Base-by-base conservation (phyloP, 352 stramenopile genomes). In the Pythium inflatum region DNA sequence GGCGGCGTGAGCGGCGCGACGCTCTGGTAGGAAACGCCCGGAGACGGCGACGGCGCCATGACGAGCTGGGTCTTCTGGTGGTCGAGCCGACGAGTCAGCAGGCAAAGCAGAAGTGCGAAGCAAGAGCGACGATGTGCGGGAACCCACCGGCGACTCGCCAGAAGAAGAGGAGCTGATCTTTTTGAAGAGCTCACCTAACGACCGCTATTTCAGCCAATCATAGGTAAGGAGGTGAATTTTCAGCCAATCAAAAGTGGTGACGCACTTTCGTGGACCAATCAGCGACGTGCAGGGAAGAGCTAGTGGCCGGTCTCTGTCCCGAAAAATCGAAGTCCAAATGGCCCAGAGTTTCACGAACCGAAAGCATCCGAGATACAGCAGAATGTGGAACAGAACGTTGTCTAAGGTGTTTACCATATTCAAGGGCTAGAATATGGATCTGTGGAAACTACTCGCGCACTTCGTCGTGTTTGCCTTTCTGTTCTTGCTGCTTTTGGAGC, bases 401-500 rank as follows among this genome's bases (percentile, higher is more conserved):
- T 41, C 27, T 59, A 61, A 25, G 61, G 61, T 28, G 18, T 7
- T 14, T 22, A 7, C 61, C 48, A 54, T 61, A 50, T 22, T 20
- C 16, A 59, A 53, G n/a, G 2, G 25, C 3, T 60, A 16, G 12
- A 27, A 68, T 68, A 68, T 59, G 60, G 60, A 55, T 6, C 41
- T 30, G 53, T 25, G 3, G 36, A 36, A 62, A 58, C 24, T 62
- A 59, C 9, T 60, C 55, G 0, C 61, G 61, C 25, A 70, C 16
- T 61, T 75, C 68, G n/a, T 59, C 54, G 28, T 49, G 43, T 50
- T 77, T 79, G 36, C 49, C 22, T 28, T 72, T 71, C 5, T 61
- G 24, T 20, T 78, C 40, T 28, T 72, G 66, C 27, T 81, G 69
- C 25, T 74, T 62, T 49, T 83, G 75, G 28, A 83, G 73, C 38